phyloP scores from a whole-genome alignment of 1,139 yeast species.

The Hanseniaspora uvarum region DNA sequence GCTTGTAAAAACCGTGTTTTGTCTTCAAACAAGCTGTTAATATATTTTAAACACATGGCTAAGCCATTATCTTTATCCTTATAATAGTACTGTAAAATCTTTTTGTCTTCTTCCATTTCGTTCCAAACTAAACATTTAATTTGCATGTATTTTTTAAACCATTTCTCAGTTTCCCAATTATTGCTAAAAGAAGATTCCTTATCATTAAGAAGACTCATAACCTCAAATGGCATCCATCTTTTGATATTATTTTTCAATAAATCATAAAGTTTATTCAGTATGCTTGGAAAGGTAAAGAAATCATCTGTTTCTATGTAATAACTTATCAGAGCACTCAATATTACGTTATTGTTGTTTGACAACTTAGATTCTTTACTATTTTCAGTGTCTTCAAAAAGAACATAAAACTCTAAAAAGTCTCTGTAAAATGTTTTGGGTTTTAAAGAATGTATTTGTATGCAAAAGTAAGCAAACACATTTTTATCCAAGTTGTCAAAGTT shows the following conservation, averaged over 20 bases:
- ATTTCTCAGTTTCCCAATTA: not conserved
- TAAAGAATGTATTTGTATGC: not conserved
- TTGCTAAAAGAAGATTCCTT: not conserved
- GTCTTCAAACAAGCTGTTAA: not conserved
- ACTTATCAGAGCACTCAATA: not conserved
- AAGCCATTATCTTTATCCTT: not conserved
- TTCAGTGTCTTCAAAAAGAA: not conserved
- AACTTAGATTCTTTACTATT: not conserved
- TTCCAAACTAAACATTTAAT: constrained; percentile 12
- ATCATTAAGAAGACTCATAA: constrained; percentile 7
- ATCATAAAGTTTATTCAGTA: constrained; percentile 2
- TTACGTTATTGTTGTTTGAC: not conserved
- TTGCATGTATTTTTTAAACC: not conserved
- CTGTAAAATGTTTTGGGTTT: not conserved
- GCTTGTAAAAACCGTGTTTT: not conserved
- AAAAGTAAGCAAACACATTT: not conserved
- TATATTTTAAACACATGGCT: not conserved
- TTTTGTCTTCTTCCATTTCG: constrained; percentile 6
- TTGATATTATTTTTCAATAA: not conserved
- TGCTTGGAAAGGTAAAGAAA: not conserved
- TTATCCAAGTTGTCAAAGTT: not conserved
- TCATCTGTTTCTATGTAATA: constrained; percentile 7
- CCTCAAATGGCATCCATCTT: constrained; percentile 13
- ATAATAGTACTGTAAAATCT: not conserved
- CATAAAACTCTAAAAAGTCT: constrained; percentile 3